Evolutionary conservation across 495 filamentous ascomycete species (phyloP).

Genomic region (Aspergillus sclerotiicarbonarius): DNA sequence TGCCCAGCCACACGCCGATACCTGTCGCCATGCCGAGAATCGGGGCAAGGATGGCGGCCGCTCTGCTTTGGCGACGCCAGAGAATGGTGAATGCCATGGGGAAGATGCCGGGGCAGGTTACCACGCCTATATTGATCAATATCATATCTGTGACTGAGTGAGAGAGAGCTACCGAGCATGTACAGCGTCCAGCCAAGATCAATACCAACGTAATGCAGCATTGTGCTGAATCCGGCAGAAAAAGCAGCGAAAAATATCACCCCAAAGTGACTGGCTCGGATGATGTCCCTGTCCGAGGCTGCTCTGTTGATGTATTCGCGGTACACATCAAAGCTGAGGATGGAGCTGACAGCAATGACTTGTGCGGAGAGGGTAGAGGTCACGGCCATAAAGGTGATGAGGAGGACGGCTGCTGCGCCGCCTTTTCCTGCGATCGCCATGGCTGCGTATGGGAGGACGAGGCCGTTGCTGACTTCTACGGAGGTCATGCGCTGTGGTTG

Average conservation of each 20-base stretch:
- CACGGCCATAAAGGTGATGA: constrained; percentile 35
- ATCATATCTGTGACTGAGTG: neutral
- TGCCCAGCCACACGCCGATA: constrained; percentile 38
- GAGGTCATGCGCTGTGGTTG: constrained; percentile 13
- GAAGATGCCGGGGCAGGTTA: constrained; percentile 26
- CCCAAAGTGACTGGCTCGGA: constrained; percentile 24
- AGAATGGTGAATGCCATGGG: constrained; percentile 37
- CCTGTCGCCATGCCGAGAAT: constrained; percentile 37
- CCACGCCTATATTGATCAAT: neutral
- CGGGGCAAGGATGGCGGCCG: constrained; percentile 33
- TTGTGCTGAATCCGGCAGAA: constrained; percentile 18
- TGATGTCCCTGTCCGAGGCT: constrained; percentile 20
- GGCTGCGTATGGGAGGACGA: constrained; percentile 27
- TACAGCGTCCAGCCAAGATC: constrained; percentile 24
- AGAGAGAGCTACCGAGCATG: constrained; percentile 18
- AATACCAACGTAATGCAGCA: constrained; percentile 13
- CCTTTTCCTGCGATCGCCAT: constrained; percentile 28
- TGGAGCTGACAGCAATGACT: constrained; percentile 30
- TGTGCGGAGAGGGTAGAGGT: constrained; percentile 28
- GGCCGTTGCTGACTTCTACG: constrained; percentile 23
- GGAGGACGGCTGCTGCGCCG: constrained; percentile 27
- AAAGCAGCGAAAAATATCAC: constrained; percentile 23
- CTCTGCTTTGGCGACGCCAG: constrained; percentile 35
- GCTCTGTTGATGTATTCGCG: constrained; percentile 32
- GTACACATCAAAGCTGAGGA: constrained; percentile 38